Base-by-base conservation (phyloP, 768 basidiomycete species). In the Tylopilus plumbeoviolaceoides region DNA sequence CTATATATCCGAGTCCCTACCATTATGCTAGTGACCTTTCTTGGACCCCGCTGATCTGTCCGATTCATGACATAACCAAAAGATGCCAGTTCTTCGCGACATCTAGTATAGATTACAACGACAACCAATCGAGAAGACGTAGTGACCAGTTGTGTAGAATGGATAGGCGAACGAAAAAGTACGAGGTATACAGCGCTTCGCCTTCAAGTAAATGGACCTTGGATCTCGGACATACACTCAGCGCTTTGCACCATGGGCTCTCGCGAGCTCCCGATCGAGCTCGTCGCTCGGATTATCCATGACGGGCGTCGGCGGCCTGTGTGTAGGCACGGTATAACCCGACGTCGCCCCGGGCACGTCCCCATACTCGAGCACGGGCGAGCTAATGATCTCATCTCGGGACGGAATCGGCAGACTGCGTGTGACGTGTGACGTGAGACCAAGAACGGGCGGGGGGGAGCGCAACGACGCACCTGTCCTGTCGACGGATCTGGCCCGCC, bases 201-300 rank as follows among this genome's bases (percentile, higher is more conserved):
- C n/a, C n/a, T n/a, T n/a, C n/a, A n/a, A n/a, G n/a, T n/a, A n/a
- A n/a, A n/a, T n/a, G n/a, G n/a, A n/a, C n/a, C 23, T 5, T 23
- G 23, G 23, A 23, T 23, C 23, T 23, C 23, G 28, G 7, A 7
- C 3, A 7, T 1, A 1, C 28, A 7, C 7, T 69, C 46, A 72
- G 39, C 65, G 60, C 18, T 61, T 62, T 18, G 65, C 74, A 21
- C 84, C 63, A 62, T 86, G 86, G 31, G 87, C 83, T 48, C 82
- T 80, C 11, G 87, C 87, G n/a, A 94, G 77, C 67, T 95, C 91
- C 41, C 84, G 82, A 65, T 95, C 92, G 12, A 95, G 80, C 61
- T 88, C 88, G 50, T 84, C 85, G 54, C 87, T 89, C 7, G 91
- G 91, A 62, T 93, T 85, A 58, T 94, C 91, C 75, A 90, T 81